Evolutionary conservation across 805 yeast species (phyloP), one percentile per base, ranked within the genome.

Genomic region (Starmerella apis): DNA sequence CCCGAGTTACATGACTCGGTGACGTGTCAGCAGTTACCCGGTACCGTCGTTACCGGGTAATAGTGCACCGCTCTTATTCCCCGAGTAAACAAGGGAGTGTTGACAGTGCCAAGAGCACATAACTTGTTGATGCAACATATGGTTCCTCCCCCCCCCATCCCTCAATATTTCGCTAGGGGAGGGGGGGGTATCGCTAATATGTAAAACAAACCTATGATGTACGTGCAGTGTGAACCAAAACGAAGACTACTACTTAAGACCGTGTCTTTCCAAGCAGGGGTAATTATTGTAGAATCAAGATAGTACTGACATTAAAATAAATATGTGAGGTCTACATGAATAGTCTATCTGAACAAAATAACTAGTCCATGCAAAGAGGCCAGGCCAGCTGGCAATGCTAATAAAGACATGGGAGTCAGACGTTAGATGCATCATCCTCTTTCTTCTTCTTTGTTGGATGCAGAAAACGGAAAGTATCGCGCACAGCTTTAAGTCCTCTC

Each of bases 401-500:
- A 20, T 22, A 11, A 5, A 20, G 27, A n/a, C 8, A n/a, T 11
- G 7, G 9, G 20, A 2, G 13, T 16, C 20, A 27, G 14, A 16
- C 44, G 25, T 42, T 16, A 25, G 38, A 23, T 14, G 45, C 20
- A 22, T 38, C 33, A 16, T 27, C 28, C 11, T 45, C 48, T 13
- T 45, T 33, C 42, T 56, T 56, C 39, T 56, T 56, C 25, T 52
- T 56, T 9, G 52, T 22, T 1, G 57, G 41, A 8, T 56, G 58
- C 33, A 56, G 37, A 32, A 56, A 52, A 24, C 49, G 48, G 42
- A 51, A 46, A 5, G 54, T 55, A 2, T 49, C 58, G 37, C 49
- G 47, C 49, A 55, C 43, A 8, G 58, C 58, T 43, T 51, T 55
- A 28, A 55, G 41, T 7, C 58, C 55, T 36, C 53, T 51, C 32